phyloP scores from a whole-genome alignment of 2,329 filamentous ascomycete species.

The Trichoderma semiorbis region DNA sequence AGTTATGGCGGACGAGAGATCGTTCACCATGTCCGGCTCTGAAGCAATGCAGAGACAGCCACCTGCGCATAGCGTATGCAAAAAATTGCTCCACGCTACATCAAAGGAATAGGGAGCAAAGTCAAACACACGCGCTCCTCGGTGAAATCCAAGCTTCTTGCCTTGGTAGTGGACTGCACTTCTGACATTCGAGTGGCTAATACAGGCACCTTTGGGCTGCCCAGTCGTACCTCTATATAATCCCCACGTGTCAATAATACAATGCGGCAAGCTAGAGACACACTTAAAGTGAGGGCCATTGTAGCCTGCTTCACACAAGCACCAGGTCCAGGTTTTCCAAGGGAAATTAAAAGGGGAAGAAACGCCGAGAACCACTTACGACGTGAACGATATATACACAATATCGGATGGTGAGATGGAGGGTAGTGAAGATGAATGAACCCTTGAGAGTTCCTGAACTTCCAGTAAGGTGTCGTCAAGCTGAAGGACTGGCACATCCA shows the following conservation, averaged over 20 bases:
- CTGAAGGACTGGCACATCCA: background rate
- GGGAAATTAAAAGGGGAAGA: background rate
- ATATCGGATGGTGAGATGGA: background rate
- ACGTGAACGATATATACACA: conserved; percentile 7
- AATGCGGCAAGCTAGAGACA: background rate
- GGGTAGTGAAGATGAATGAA: background rate
- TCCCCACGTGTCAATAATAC: background rate
- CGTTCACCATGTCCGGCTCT: background rate
- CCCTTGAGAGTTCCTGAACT: background rate
- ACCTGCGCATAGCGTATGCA: conserved; percentile 22
- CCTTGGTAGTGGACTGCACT: conserved; percentile 21
- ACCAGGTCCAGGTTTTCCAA: background rate
- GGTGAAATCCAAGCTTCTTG: conserved; percentile 20
- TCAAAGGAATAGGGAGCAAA: conserved; percentile 26
- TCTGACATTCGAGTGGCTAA: conserved; percentile 21
- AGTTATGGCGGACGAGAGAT: background rate
- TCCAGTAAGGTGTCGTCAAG: background rate
- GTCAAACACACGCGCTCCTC: conserved; percentile 22
- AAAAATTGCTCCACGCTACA: conserved; percentile 22
- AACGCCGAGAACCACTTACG: background rate
- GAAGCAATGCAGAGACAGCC: conserved; percentile 24
- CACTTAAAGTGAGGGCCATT: background rate
- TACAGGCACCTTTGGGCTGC: conserved; percentile 26
- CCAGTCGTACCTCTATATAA: conserved; percentile 19
- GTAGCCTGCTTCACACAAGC: background rate